Percentiles rank a stretch among this genome's conserved stretches.
Evolutionary conservation across 768 basidiomycete species (phyloP).

Genomic region (Favolaschia claudopus): DNA sequence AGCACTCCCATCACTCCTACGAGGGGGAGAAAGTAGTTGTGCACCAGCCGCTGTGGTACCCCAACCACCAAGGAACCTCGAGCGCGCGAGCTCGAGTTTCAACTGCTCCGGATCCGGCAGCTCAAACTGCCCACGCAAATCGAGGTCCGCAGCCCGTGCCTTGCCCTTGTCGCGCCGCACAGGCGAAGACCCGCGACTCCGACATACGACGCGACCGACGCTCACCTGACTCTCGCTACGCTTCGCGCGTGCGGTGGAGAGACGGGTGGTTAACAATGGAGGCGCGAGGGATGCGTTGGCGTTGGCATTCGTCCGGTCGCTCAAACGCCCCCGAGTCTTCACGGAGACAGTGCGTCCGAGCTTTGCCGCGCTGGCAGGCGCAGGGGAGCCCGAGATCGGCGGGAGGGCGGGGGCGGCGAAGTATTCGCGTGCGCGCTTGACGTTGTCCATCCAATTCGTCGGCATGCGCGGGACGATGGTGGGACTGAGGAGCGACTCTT

Average conservation of each 20-base stretch:
- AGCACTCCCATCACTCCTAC: conserved; percentile 6
- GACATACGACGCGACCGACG: conserved; percentile 25
- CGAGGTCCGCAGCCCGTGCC: conserved; percentile 18
- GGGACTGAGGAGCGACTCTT: conserved; percentile 26
- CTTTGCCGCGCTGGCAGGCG: conserved; percentile 4
- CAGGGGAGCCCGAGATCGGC: conserved; percentile 5
- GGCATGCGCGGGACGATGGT: conserved; percentile 21
- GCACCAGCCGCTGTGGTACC: conserved; percentile 1
- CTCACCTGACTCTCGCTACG: conserved; percentile 29
- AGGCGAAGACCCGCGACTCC: conserved; percentile 27
- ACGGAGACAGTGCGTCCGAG: conserved; percentile 21
- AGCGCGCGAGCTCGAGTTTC: conserved; percentile 15
- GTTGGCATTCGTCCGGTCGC: conserved; percentile 25
- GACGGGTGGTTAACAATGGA: conserved; percentile 21
- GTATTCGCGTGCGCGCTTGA: conserved; percentile 27
- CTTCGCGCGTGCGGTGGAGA: conserved; percentile 9
- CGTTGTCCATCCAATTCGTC: conserved; percentile 28
- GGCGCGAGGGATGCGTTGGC: neutral
- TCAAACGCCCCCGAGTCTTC: conserved; percentile 26
- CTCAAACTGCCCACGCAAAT: conserved; percentile 22
- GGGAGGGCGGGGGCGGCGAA: conserved; percentile 12
- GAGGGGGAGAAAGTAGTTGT: conserved; percentile 23
- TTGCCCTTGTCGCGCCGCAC: conserved; percentile 28
- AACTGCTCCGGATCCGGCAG: conserved; percentile 12
- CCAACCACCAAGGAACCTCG: conserved; percentile 22